Percentiles rank a stretch among this genome's conserved stretches.
Conservation (phyloP, 306 rosid genomes). For the Coriaria nepalensis region DNA sequence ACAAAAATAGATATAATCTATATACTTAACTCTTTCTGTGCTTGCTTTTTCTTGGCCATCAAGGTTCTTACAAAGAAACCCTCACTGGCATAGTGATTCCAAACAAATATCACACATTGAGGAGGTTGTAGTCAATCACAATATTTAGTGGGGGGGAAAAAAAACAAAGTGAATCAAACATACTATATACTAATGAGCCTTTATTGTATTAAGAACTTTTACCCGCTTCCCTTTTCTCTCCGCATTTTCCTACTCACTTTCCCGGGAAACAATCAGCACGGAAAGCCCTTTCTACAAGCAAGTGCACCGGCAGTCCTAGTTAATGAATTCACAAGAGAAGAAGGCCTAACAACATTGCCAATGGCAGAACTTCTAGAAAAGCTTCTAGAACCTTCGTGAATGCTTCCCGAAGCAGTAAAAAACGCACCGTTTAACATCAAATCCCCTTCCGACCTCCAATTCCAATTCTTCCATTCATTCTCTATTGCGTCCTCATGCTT, state of each 20-base stretch:
- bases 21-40: no score
- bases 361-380: slow-evolving; percentile 73
- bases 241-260: no score
- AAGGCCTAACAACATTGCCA: slow-evolving; percentile 77
- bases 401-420: slow-evolving; percentile 57
- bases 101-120: slow-evolving; percentile 33
- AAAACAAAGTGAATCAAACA: slow-evolving; percentile 16
- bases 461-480: no score
- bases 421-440: slow-evolving; percentile 55
- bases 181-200: no score
- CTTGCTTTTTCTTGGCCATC: slow-evolving; percentile 29
- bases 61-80: slow-evolving; percentile 21
- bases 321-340: slow-evolving; percentile 55
- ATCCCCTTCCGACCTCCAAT: slow-evolving; percentile 76
- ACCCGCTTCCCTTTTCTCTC: no score
- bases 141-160: slow-evolving; percentile 19
- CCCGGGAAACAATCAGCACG: slow-evolving; percentile 47
- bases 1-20: no score
- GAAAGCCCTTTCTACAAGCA: slow-evolving; percentile 41
- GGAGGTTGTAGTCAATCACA: no score
- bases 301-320: slow-evolving; percentile 54
- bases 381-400: slow-evolving; percentile 68
- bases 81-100: slow-evolving; percentile 23
- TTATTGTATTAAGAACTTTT: no score
- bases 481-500: slow-evolving; percentile 81